These are phyloP conservation scores for Exobasidium cylindrosporum DNA, from an alignment of 1,284 basidiomycete genomes.

Conservation along the genomic window DNA sequence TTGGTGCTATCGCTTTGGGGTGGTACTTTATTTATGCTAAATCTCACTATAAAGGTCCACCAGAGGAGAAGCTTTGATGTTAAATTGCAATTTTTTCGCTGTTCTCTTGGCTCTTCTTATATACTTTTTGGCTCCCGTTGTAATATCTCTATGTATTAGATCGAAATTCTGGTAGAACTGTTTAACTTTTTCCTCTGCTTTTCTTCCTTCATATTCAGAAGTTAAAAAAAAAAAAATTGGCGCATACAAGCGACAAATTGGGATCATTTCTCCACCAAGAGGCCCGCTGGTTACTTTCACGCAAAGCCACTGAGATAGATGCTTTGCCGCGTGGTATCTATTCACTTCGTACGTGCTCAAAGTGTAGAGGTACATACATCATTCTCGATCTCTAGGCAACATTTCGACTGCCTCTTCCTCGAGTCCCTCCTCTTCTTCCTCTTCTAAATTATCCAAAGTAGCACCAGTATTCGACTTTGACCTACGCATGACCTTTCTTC, in stretches of 20 bases:
- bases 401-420: conserved; percentile 41
- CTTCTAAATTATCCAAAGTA: conserved; percentile 12
- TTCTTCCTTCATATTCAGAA: neutral
- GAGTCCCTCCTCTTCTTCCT: conserved; percentile 19
- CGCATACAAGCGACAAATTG: neutral
- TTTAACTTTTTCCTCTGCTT: too few species aligned
- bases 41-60: conserved; percentile 14
- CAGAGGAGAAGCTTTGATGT: conserved; percentile 7
- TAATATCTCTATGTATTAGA: too few species aligned
- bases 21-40: conserved; percentile 17
- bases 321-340: too few species aligned
- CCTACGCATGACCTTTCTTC: conserved; percentile 4
- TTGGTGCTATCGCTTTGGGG: conserved; percentile 10
- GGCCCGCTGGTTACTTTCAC: too few species aligned
- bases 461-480: neutral
- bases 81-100: too few species aligned
- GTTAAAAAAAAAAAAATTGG: neutral
- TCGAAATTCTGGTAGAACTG: too few species aligned
- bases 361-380: too few species aligned
- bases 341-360: too few species aligned
- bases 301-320: too few species aligned
- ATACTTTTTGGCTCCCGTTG: too few species aligned
- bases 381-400: conserved; percentile 27
- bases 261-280: neutral
- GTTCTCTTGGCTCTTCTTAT: too few species aligned